phyloP scores from a whole-genome alignment of 2,329 filamentous ascomycete species.

The Diaporthe sp. region DNA sequence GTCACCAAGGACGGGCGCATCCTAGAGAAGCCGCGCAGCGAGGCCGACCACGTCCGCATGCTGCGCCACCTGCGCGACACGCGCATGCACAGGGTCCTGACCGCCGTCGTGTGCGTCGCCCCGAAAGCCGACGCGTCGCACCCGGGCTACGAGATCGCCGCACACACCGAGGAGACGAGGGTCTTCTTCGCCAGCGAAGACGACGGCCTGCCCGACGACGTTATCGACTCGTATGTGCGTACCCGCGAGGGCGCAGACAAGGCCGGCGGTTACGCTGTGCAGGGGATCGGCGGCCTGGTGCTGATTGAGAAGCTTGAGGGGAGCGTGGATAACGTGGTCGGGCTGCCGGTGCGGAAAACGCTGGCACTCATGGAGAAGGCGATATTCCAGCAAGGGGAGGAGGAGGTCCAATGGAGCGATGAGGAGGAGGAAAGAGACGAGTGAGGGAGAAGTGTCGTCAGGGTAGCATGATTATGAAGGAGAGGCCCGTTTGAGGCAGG shows the following conservation, averaged over 20 bases:
- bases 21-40: conserved; percentile 89
- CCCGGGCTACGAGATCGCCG: conserved; percentile 87
- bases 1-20: conserved; percentile 81
- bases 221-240: conserved; percentile 82
- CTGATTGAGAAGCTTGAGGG: conserved; percentile 92
- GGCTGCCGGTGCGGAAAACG: conserved; percentile 83
- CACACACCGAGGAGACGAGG: conserved; percentile 87
- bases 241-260: conserved; percentile 96
- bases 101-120: conserved; percentile 85
- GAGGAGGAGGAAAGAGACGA: conserved; percentile 41
- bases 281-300: conserved; percentile 88
- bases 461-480: background rate
- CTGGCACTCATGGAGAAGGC: conserved; percentile 89
- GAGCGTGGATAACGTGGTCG: conserved; percentile 93
- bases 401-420: conserved; percentile 63
- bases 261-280: conserved; percentile 94
- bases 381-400: conserved; percentile 79
- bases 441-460: background rate
- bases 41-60: conserved; percentile 87
- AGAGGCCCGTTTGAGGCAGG: background rate
- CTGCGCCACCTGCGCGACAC: conserved; percentile 84
- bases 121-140: conserved; percentile 83
- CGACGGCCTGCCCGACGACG: conserved; percentile 77
- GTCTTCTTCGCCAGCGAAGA: conserved; percentile 83
- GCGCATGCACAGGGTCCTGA: conserved; percentile 84